Conservation (phyloP, 78 protist genomes). For the Dictyostelium intermedium region DNA sequence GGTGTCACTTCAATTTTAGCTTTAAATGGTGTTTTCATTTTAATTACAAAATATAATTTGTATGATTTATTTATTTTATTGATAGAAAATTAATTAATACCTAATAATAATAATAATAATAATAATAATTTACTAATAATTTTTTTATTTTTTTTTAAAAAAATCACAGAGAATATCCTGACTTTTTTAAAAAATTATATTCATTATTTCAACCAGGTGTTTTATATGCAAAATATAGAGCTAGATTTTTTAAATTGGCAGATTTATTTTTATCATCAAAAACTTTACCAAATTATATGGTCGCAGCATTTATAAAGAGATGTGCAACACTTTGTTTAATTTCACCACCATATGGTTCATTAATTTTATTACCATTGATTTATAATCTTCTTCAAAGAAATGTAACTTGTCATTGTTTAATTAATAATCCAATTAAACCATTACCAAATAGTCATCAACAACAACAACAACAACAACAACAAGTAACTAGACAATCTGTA, state of each 20-base stretch:
- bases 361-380: constrained; percentile 62
- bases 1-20: constrained; percentile 87
- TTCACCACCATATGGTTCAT: constrained; percentile 81
- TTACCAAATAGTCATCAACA: neutral
- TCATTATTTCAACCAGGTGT: constrained; percentile 75
- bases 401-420: constrained; percentile 73
- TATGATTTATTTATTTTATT: neutral
- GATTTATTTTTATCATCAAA: constrained; percentile 58
- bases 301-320: constrained; percentile 90
- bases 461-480: constrained; percentile 19
- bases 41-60: constrained; percentile 84
- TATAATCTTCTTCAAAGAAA: constrained; percentile 66
- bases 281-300: constrained; percentile 79
- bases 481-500: neutral
- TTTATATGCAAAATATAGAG: constrained; percentile 77
- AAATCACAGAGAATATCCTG: constrained; percentile 82
- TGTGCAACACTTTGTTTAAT: constrained; percentile 67
- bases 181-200: constrained; percentile 82
- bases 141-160: neutral
- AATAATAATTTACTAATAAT: too few relatives aligned
- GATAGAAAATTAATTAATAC: too few relatives aligned
- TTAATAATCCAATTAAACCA: constrained; percentile 28
- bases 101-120: too few relatives aligned
- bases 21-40: constrained; percentile 82
- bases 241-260: constrained; percentile 80